Conservation (phyloP, 2,329 filamentous ascomycete genomes). For the Colletotrichum tamarilloi region DNA sequence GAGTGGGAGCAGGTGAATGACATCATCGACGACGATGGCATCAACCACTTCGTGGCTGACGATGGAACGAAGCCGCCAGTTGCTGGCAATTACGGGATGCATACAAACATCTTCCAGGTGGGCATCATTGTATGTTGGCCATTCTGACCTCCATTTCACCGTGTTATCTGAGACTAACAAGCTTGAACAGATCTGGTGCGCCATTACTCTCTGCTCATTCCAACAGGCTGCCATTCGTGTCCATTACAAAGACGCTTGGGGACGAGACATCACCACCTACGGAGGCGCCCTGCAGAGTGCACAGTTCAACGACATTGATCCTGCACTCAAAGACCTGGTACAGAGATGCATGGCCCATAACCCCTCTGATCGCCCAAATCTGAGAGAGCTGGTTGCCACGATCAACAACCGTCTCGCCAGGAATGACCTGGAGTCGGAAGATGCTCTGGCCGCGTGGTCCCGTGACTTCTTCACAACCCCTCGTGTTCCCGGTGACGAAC, state of each 20-base stretch:
- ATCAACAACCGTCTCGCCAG: conserved; percentile 37
- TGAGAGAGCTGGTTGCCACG: conserved; percentile 37
- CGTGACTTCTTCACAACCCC: conserved; percentile 20
- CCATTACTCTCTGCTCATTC: conserved; percentile 24
- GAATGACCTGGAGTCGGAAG: conserved; percentile 26
- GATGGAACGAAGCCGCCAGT: conserved; percentile 18
- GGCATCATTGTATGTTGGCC: conserved; percentile 31
- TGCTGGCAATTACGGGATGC: conserved; percentile 38
- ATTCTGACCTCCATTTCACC: too few species aligned
- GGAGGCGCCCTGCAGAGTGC: conserved; percentile 22
- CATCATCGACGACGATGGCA: not conserved
- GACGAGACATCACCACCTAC: conserved; percentile 12
- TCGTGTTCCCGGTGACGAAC: not conserved
- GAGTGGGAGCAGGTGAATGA: conserved; percentile 32
- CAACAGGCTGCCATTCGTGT: not conserved
- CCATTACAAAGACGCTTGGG: not conserved
- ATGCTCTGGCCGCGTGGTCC: conserved; percentile 33
- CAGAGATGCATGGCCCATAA: conserved; percentile 41
- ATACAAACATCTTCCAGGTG: conserved; percentile 36
- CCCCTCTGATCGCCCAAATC: conserved; percentile 41
- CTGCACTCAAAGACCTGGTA: conserved; percentile 39
- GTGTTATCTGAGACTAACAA: not conserved
- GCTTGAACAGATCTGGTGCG: conserved; percentile 30
- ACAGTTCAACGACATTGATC: conserved; percentile 36
- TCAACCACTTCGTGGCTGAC: conserved; percentile 4